Conservation (phyloP, 768 basidiomycete species). For the Chiua virens region DNA sequence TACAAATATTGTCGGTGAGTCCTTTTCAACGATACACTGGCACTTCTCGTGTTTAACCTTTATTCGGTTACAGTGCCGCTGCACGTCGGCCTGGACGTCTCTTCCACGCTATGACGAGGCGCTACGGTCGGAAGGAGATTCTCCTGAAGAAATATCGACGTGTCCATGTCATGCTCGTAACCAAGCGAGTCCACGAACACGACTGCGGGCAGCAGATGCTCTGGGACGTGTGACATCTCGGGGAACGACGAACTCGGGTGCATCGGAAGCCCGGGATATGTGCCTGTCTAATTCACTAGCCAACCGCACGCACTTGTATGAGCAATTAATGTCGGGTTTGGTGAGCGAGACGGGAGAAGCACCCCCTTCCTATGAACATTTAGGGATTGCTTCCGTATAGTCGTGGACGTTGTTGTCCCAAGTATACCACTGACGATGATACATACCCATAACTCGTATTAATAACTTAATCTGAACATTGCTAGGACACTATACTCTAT, state of each 20-base stretch:
- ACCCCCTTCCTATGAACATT: slow-evolving; percentile 54
- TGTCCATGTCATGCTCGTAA: slow-evolving; percentile 46
- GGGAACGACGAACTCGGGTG: slow-evolving; percentile 32
- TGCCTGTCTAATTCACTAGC: slow-evolving; percentile 34
- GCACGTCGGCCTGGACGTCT: slow-evolving; percentile 75
- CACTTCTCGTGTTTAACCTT: neutral
- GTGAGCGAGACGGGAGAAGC: slow-evolving; percentile 80
- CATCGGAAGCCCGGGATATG: slow-evolving; percentile 15
- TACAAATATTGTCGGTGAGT: slow-evolving; percentile 85
- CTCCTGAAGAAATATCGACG: slow-evolving; percentile 9
- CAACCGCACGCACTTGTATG: slow-evolving; percentile 58
- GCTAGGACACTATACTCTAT: too few relatives aligned
- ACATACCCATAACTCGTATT: neutral
- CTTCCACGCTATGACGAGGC: slow-evolving; percentile 72
- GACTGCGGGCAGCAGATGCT: neutral
- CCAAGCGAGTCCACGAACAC: slow-evolving; percentile 11
- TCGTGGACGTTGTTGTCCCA: neutral
- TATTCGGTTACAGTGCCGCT: slow-evolving; percentile 58
- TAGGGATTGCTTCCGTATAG: neutral
- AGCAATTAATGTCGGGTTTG: slow-evolving; percentile 79
- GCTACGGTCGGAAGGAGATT: slow-evolving; percentile 2
- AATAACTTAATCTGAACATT: neutral
- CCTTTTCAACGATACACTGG: neutral
- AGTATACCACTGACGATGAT: neutral
- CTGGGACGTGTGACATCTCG: slow-evolving; percentile 33